Base-by-base conservation (phyloP, 2,329 filamentous ascomycete species). In the Dothistroma pini region DNA sequence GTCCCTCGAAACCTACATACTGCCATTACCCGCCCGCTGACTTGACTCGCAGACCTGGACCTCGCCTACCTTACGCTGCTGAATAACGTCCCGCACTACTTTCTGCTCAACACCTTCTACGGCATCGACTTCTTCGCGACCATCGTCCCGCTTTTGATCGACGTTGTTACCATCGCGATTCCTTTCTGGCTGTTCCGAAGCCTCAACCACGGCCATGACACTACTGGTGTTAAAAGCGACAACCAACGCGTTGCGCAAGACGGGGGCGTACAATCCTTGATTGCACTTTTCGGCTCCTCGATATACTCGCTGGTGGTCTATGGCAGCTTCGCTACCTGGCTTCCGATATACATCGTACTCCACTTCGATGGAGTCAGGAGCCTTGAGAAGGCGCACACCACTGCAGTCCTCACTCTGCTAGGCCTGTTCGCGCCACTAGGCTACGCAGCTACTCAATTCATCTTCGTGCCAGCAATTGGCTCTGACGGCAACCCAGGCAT, bases 71-170 rank as follows among this genome's bases (percentile, higher is more conserved):
- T 81, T 49, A 75, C 76, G 4, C 68, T 91, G 63, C 79, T 97
- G 48, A 87, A 88, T 58, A 87, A 91, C 75, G 84, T 89, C 21
- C 93, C 93, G 49, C 84, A 86, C 69, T 85, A 89, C 64, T 90
- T 89, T 72, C 86, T 97, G 49, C 81, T 96, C 31, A 81, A 82
- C 32, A 86, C 86, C 56, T 96, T 96, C 79, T 96, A 96, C 82
- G 77, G 81, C 38, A 82, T 96, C 67, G 83, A 84, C 29, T 79
- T 84, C 29, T 75, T 79, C 57, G 88, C 89, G 0, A 81, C 87
- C 21, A 70, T 86, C 32, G 78, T 83, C 44, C 85, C 85, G 38
- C 82, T 91, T 55, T 74, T 78, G 35, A 88, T 93, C 69, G 89
- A 93, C 69, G 78, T 89, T 56, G 69, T 87, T 61, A 85, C 90